Base-by-base conservation (phyloP, 2,329 filamentous ascomycete genomes). In the Pseudocercospora cruenta region DNA sequence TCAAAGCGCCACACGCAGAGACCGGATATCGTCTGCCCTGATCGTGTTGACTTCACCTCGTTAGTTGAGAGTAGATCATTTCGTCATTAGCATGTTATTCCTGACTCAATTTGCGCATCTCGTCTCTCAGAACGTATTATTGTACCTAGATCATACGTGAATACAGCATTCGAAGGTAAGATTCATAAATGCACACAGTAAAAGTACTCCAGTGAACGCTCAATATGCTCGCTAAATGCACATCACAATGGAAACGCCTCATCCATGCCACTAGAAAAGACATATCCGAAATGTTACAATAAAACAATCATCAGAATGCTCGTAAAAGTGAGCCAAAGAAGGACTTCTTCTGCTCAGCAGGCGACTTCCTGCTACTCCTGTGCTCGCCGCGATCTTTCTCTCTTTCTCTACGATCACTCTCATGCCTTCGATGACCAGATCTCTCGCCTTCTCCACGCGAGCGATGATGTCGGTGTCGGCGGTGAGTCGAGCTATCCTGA, bases 241-340 rank as follows among this genome's bases (percentile, higher is more conserved):
- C 28, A 4, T 31, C 28, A 31, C 28, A 31, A 36, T 36, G 33
- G 9, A 36, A 14, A 36, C 33, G 14, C 36, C 36, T 39, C 2
- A 39, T 14, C 31, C 31, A 33, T 33, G 31, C 10, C 10, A 12
- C 31, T 31, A 51, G 16, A 51, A 21, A 51, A 24, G 47, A 51
- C 47, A 26, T 53, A 26, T 53, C 24, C 49, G 19, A 22, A 14
- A 53, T 12, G 14, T 26, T 2, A 14, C 28, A n/a, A 3, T 53
- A 6, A 26, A 22, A 53, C 21, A 26, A n/a, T 54, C n/a, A 45
- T 60, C n/a, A 65, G 33, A 65, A 61, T 8, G 39, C 58, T 26
- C 58, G 39, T 16, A 69, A 61, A 49, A 69, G 33, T 12, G 64
- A 67, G 2, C 61, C 59, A 26, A 69, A 69, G 55, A 69, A 69